Base-by-base conservation (phyloP, 352 stramenopile species). In the Globisporangium canariense region DNA sequence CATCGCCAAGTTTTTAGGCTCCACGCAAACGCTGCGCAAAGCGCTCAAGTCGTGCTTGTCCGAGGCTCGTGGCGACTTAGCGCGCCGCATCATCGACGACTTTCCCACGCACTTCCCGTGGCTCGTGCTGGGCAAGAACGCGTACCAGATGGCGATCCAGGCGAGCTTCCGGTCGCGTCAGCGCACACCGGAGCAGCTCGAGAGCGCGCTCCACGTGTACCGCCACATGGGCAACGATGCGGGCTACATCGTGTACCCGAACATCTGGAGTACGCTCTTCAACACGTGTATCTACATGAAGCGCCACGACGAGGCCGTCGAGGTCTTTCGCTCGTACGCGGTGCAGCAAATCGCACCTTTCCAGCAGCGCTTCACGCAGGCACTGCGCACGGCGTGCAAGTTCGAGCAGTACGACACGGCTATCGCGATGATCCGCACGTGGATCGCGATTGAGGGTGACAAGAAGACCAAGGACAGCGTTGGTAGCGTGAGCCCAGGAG, bases 241-340 rank as follows among this genome's bases (percentile, higher is more conserved):
- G n/a, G 74, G 69, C 22, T 82, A 79, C 63, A 57, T 78, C 14
- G 56, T 76, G 25, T 59, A 67, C n/a, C 74, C 74, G 9, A 61
- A 60, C 8, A 59, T 77, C 43, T 82, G 74, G 71, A 76, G 71
- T 52, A 53, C 68, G 38, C 60, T 82, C 25, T 71, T 82, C 38
- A 79, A 82, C 59, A 63, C 74, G 60, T 74, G 69, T 28, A 49
- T 79, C 13, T 74, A 78, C 57, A 30, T 68, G 49, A 64, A 66
- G 20, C 68, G 60, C 40, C 54, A 57, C n/a, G 58, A 70, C 14
- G 56, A 58, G 14, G 68, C 73, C 0, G 13, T 80, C 4, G 61
- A 73, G 28, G 25, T 74, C 8, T 78, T 80, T 52, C 4, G 7
- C 1, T 62, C 60, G 47, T 78, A 76, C 53, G 62, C 62, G 0